Conservation (phyloP, 2,329 filamentous ascomycete genomes). For the Hirsutella minnesotensis region DNA sequence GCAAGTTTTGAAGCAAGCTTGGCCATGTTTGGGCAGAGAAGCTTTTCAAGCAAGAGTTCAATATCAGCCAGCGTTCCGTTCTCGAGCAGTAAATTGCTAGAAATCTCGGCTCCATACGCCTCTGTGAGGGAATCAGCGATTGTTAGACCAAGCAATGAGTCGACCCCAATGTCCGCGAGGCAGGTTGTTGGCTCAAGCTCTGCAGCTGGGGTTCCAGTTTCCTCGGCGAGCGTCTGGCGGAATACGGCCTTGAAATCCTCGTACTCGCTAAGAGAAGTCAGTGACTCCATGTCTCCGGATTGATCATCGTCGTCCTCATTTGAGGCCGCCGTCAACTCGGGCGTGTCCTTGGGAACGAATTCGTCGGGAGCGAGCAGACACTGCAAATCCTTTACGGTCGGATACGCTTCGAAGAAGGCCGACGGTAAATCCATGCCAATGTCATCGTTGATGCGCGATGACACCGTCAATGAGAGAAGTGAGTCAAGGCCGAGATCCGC, state of each 20-base stretch:
- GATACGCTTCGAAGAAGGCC: background rate
- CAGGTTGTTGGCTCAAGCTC: conserved; percentile 1
- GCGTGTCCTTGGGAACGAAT: background rate
- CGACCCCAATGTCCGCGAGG: conserved; percentile 4
- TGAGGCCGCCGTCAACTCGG: background rate
- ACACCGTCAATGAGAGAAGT: conserved; percentile 46
- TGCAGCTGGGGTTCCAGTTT: conserved; percentile 2
- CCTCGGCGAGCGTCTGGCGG: conserved; percentile 4
- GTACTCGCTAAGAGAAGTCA: background rate
- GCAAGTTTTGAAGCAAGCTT: background rate
- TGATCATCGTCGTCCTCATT: background rate
- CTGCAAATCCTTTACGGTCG: conserved; percentile 2
- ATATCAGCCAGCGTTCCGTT: background rate
- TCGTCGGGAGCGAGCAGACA: background rate
- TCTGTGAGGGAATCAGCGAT: conserved; percentile 2
- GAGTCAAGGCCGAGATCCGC: conserved; percentile 49
- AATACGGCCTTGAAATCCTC: background rate
- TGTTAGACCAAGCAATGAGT: conserved; percentile 5
- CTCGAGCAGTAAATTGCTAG: background rate
- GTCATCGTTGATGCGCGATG: conserved; percentile 44
- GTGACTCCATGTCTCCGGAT: background rate
- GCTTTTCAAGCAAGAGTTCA: background rate
- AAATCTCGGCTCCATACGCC: background rate
- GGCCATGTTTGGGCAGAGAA: background rate
- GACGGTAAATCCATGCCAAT: conserved; percentile 37